phyloP scores from a whole-genome alignment of 306 rosid species.

The Prunus mira region DNA sequence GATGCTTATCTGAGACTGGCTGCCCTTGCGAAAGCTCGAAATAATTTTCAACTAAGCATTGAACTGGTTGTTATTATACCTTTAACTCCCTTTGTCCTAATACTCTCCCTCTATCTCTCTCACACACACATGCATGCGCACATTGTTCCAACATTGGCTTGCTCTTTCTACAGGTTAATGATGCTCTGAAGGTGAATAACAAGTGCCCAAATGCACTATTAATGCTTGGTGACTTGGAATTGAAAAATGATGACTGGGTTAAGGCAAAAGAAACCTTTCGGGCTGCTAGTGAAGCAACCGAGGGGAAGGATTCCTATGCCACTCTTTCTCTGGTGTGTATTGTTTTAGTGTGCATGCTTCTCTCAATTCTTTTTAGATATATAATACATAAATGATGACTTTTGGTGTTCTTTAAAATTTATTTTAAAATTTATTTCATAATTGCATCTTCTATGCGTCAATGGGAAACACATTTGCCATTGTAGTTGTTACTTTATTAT shows the following conservation, averaged over 20 bases:
- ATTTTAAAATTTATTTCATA: background rate
- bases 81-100: conserved; percentile 12
- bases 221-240: conserved; percentile 97
- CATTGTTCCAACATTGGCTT: conserved; percentile 7
- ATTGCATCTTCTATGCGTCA: background rate
- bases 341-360: conserved; percentile 21
- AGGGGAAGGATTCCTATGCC: conserved; percentile 91
- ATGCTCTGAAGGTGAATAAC: conserved; percentile 84
- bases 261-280: conserved; percentile 97
- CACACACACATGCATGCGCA: background rate
- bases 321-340: conserved; percentile 80
- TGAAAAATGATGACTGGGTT: conserved; percentile 98
- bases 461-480: conserved; percentile 16
- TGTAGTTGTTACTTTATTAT: conserved; percentile 11
- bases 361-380: conserved; percentile 21
- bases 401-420: conserved; percentile 3
- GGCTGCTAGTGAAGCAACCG: conserved; percentile 93
- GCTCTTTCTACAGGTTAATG: conserved; percentile 64
- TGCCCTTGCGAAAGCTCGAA: conserved; percentile 90
- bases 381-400: background rate
- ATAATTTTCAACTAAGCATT: conserved; percentile 80
- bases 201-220: conserved; percentile 92
- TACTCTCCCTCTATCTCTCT: conserved; percentile 10
- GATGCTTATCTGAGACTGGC: conserved; percentile 94
- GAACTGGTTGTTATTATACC: conserved; percentile 65